Conservation (phyloP, 2,329 filamentous ascomycete genomes). For the Alternaria tenuissima region DNA sequence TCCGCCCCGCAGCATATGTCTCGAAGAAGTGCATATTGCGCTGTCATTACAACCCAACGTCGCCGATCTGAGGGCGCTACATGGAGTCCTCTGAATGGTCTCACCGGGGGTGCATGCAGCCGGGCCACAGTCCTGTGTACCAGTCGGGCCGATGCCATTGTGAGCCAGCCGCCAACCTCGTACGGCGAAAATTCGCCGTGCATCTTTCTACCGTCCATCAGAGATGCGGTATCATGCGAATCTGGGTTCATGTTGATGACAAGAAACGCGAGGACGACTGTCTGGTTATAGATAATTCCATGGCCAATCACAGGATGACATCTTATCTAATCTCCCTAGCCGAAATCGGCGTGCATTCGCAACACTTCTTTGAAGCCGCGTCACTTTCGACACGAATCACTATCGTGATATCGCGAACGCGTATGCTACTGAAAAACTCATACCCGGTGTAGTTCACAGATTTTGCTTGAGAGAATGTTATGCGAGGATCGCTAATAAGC, state of each 20-base stretch:
- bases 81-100: conserved; percentile 23
- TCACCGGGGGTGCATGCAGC: conserved; percentile 8
- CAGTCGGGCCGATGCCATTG: conserved; percentile 9
- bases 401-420: conserved; percentile 16
- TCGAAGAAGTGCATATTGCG: conserved; percentile 10
- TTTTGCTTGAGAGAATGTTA: not conserved
- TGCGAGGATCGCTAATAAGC: not conserved
- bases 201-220: not conserved
- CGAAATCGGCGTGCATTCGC: conserved; percentile 1
- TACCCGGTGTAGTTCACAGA: not conserved
- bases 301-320: not conserved
- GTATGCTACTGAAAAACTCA: conserved; percentile 11
- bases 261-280: not conserved
- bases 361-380: conserved; percentile 10
- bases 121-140: conserved; percentile 7
- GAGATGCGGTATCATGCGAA: not conserved
- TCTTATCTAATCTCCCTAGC: conserved; percentile 8
- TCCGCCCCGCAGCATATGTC: conserved; percentile 13
- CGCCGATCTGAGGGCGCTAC: conserved; percentile 20
- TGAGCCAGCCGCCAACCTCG: not conserved
- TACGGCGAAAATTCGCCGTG: conserved; percentile 5
- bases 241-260: not conserved
- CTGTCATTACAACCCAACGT: conserved; percentile 10
- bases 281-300: not conserved
- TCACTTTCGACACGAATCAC: conserved; percentile 4